Evolutionary conservation across 1,284 basidiomycete genomes (phyloP).

Genomic region (Albatrellus sp.): DNA sequence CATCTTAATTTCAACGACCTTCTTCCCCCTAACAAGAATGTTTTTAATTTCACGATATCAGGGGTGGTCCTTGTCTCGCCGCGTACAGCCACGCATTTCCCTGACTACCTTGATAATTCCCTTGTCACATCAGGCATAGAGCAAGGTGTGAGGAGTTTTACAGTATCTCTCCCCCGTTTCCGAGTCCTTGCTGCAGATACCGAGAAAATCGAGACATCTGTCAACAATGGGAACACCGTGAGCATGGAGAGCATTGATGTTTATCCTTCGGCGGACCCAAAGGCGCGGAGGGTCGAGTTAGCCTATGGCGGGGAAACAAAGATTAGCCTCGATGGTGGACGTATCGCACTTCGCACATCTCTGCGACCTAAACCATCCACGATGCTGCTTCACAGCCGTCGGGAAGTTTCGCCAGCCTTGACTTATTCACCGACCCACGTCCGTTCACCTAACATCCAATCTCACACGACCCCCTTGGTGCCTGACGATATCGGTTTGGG

Average conservation of each 20-base stretch:
- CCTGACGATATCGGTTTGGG: slow-evolving; percentile 16
- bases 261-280: slow-evolving; percentile 44
- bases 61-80: slow-evolving; percentile 53
- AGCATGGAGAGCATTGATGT: slow-evolving; percentile 36
- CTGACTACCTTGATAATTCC: not conserved
- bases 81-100: slow-evolving; percentile 18
- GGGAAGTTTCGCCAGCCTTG: slow-evolving; percentile 8
- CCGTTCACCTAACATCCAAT: not conserved
- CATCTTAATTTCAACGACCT: slow-evolving; percentile 72
- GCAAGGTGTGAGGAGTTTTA: slow-evolving; percentile 27
- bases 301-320: slow-evolving; percentile 43
- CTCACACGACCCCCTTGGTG: slow-evolving; percentile 14
- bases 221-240: slow-evolving; percentile 42
- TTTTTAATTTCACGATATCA: slow-evolving; percentile 50
- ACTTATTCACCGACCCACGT: not conserved
- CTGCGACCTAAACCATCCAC: slow-evolving; percentile 12
- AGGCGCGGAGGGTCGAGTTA: slow-evolving; percentile 47
- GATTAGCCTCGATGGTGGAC: slow-evolving; percentile 43
- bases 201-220: slow-evolving; percentile 39
- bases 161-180: slow-evolving; percentile 53
- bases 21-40: slow-evolving; percentile 45
- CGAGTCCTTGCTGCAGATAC: slow-evolving; percentile 50
- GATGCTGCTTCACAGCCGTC: slow-evolving; percentile 5
- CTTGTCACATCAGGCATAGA: not conserved
- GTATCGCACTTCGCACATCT: slow-evolving; percentile 36